Evolutionary conservation across 2,329 filamentous ascomycete genomes (phyloP), one percentile per base, ranked within the genome.

Genomic region (Didymella lethalis): DNA sequence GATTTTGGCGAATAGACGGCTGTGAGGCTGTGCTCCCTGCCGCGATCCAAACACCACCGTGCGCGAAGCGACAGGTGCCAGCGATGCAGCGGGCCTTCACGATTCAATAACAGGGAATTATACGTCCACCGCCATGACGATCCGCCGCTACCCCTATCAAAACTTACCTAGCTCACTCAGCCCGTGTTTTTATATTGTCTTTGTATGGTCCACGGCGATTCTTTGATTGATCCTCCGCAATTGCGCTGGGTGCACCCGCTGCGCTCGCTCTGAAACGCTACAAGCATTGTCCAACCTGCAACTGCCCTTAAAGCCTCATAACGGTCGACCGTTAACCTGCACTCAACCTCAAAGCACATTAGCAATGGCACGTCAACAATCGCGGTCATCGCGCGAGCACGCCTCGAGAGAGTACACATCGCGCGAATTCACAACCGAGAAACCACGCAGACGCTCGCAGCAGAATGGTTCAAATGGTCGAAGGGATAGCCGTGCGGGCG

Each of bases 361-460:
- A 18, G 54, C 29, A 51, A 71, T 71, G 67, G 65, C 64, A 31
- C 64, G 61, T 26, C 56, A 59, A 54, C 57, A 48, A 46, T 60
- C 61, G 34, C 60, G 67, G 23, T 36, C 50, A n/a, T 52, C 54
- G 14, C 55, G 49, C 20, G 57, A 59, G 31, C 56, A 69, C 40
- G 41, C 61, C 41, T 59, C 57, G 16, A 48, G 55, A 53, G 55
- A 58, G 18, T 28, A 48, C 31, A 53, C 61, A 12, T 66, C 66
- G 25, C 65, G 67, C 52, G 66, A 69, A 48, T 68, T 67, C 54
- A 63, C 59, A 3, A 60, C 44, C 44, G 71, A 74, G 36, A 74
- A 74, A 59, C 57, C 66, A 4, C 52, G 64, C 41, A 62, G 62
- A 46, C 53, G 53, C 10, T 50, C 59, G n/a, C 58, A 61, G 8